phyloP scores from a whole-genome alignment of 495 filamentous ascomycete species.

The Patellaria atrata region DNA sequence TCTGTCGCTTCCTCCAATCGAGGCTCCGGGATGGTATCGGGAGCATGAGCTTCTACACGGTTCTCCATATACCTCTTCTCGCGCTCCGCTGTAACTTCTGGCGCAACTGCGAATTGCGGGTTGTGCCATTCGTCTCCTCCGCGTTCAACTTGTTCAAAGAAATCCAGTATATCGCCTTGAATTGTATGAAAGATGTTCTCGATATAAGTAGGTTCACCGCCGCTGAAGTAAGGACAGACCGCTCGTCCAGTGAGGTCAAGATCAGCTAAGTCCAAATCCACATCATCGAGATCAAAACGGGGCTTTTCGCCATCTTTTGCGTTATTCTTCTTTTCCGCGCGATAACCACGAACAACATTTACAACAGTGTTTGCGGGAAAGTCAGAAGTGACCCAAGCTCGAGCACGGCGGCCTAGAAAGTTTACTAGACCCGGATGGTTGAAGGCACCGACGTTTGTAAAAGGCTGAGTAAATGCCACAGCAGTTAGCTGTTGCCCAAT shows the following conservation, averaged over 20 bases:
- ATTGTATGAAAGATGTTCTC: slow-evolving; percentile 16
- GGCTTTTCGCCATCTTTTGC: not conserved
- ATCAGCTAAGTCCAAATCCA: not conserved
- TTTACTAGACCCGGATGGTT: slow-evolving; percentile 4
- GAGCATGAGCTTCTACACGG: not conserved
- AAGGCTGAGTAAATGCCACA: slow-evolving; percentile 10
- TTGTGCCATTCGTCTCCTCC: slow-evolving; percentile 10
- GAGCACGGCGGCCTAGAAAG: slow-evolving; percentile 14
- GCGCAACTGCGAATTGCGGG: slow-evolving; percentile 7
- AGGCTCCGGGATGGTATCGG: not conserved
- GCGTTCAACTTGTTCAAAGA: slow-evolving; percentile 15
- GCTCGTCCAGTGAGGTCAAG: not conserved
- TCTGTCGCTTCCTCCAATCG: not conserved
- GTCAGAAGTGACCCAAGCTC: slow-evolving; percentile 7
- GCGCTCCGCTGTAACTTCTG: not conserved
- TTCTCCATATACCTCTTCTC: not conserved
- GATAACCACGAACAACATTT: not conserved
- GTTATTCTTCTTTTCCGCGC: not conserved
- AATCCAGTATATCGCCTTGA: slow-evolving; percentile 11
- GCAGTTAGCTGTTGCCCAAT: slow-evolving; percentile 13
- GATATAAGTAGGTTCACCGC: slow-evolving; percentile 3
- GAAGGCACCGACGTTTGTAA: slow-evolving; percentile 1
- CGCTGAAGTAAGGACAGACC: slow-evolving; percentile 13
- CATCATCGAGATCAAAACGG: no score
- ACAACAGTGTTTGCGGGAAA: not conserved